Conservation (phyloP, 345 rosid genomes). For the Boechera retrofracta region DNA sequence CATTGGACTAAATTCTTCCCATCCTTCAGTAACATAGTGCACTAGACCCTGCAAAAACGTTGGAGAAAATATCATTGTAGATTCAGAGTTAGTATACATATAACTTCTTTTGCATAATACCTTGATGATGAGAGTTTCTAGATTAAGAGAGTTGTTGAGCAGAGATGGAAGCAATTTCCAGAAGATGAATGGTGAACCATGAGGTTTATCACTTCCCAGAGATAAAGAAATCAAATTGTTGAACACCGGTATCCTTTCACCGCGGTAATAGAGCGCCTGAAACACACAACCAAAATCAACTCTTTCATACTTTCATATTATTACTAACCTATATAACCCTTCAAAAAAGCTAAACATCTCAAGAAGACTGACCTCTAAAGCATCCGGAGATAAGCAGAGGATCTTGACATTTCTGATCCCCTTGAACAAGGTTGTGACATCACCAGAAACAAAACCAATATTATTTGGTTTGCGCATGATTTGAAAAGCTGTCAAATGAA, state of each 20-base stretch:
- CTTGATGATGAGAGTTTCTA: constrained; percentile 43
- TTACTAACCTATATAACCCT: background rate
- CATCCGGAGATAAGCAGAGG: constrained; percentile 46
- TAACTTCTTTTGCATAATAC: background rate
- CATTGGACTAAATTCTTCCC: background rate
- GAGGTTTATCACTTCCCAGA: constrained; percentile 39
- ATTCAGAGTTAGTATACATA: constrained; percentile 2
- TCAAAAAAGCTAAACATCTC: background rate
- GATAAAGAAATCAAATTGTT: constrained; percentile 36
- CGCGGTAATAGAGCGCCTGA: constrained; percentile 44
- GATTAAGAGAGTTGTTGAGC: constrained; percentile 29
- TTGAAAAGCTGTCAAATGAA: constrained; percentile 10
- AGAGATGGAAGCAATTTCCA: constrained; percentile 33
- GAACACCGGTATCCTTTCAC: constrained; percentile 21
- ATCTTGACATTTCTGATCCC: constrained; percentile 27
- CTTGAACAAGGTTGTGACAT: constrained; percentile 29
- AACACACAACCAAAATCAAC: constrained; percentile 22
- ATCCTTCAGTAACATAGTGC: constrained; percentile 29
- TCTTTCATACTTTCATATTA: background rate
- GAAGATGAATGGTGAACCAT: constrained; percentile 34
- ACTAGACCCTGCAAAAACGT: constrained; percentile 32
- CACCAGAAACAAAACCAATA: constrained; percentile 30
- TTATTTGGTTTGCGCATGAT: constrained; percentile 22
- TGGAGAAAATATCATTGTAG: background rate
- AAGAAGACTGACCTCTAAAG: constrained; percentile 36